These are phyloP conservation scores for Cordia subcordata DNA, from an alignment of 257 asterid genomes.

Conservation along the genomic window DNA sequence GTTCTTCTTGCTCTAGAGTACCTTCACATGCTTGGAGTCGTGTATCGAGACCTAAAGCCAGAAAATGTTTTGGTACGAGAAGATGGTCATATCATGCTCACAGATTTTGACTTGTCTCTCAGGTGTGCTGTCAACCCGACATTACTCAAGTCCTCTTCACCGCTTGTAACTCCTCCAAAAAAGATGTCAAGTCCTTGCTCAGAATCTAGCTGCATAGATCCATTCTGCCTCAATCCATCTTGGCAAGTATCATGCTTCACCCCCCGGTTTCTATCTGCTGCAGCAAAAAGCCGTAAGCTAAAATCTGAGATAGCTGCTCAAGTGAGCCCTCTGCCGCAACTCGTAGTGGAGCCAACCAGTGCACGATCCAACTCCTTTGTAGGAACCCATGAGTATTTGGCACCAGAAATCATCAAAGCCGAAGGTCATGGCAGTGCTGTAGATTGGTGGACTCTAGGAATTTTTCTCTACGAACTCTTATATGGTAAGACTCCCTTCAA, in stretches of 20 bases:
- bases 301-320: constrained; percentile 27
- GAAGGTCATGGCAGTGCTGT: constrained; percentile 80
- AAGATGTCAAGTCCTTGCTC: constrained; percentile 58
- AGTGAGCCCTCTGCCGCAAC: constrained; percentile 48
- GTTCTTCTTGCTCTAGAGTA: constrained; percentile 74
- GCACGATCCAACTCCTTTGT: constrained; percentile 81
- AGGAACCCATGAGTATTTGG: constrained; percentile 70
- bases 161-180: constrained; percentile 47
- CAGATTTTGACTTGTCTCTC: constrained; percentile 73
- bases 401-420: constrained; percentile 75
- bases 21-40: constrained; percentile 74
- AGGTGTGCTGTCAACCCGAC: constrained; percentile 64
- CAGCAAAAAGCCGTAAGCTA: constrained; percentile 45
- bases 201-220: constrained; percentile 70
- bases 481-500: constrained; percentile 67
- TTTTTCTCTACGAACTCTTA: constrained; percentile 62
- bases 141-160: constrained; percentile 40
- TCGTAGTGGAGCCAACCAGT: constrained; percentile 69
- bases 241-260: constrained; percentile 62
- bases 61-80: constrained; percentile 69
- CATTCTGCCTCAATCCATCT: constrained; percentile 61
- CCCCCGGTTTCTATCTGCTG: constrained; percentile 40
- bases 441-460: constrained; percentile 80
- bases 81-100: constrained; percentile 83
- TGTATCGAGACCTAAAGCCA: constrained; percentile 71